Evolutionary conservation across 805 yeast genomes (phyloP).

Genomic region (Candida corydali): DNA sequence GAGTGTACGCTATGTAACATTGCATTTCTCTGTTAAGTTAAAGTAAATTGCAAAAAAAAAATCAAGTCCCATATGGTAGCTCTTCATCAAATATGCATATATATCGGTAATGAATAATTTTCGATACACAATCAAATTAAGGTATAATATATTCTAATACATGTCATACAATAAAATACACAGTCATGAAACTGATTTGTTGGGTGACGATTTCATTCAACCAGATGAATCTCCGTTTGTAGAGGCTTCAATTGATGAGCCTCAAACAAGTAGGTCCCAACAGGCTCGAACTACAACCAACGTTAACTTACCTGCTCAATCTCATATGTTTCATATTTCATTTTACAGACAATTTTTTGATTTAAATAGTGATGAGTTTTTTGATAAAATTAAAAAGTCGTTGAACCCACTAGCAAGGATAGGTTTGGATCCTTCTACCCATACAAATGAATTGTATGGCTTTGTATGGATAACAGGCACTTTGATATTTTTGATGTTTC

Average conservation of each 20-base stretch:
- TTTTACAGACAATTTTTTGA: conserved; percentile 68
- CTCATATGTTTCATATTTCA: conserved; percentile 51
- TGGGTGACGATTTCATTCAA: conserved; percentile 17
- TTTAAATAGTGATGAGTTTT: conserved; percentile 61
- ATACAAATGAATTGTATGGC: conserved; percentile 71
- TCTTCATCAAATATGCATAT: too few species aligned
- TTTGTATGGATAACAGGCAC: conserved; percentile 90
- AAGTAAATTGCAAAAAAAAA: too few species aligned
- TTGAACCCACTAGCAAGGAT: conserved; percentile 46
- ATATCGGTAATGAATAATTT: too few species aligned
- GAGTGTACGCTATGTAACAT: too few species aligned
- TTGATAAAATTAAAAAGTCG: conserved; percentile 48
- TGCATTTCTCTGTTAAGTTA: too few species aligned
- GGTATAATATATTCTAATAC: too few species aligned
- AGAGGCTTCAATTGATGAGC: not conserved
- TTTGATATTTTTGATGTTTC: conserved; percentile 67
- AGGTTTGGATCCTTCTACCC: conserved; percentile 25
- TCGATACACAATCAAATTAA: too few species aligned
- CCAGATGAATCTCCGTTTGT: conserved; percentile 18
- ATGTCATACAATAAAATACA: conserved; percentile 5
- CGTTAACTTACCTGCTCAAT: conserved; percentile 7
- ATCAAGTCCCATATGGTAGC: too few species aligned
- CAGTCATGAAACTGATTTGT: conserved; percentile 8
- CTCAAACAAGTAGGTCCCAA: conserved; percentile 1
- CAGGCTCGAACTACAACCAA: not conserved